Evolutionary conservation across 2,329 filamentous ascomycete species (phyloP).

Genomic region (Diaporthe caulivora): DNA sequence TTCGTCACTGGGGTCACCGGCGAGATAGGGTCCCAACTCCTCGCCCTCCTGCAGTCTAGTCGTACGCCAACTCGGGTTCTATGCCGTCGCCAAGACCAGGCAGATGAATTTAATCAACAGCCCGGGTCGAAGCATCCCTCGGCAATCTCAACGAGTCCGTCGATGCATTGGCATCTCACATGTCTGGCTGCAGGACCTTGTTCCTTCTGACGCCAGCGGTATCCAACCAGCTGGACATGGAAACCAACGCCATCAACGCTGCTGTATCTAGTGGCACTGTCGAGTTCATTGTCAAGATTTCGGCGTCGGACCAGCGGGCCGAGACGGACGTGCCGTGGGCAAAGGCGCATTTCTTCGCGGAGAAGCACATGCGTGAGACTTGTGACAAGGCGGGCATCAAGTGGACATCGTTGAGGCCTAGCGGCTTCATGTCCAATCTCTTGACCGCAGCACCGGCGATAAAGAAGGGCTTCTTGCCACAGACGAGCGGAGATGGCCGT

Average conservation of each 20-base stretch:
- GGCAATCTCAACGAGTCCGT: conserved; percentile 14
- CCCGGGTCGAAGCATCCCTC: conserved; percentile 15
- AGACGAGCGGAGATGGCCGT: conserved; percentile 20
- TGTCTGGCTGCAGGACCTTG: conserved; percentile 30
- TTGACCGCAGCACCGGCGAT: neutral
- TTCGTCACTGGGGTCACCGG: conserved; percentile 31
- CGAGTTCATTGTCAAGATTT: conserved; percentile 28
- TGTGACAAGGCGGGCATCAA: conserved; percentile 10
- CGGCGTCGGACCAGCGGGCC: conserved; percentile 8
- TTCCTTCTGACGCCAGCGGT: conserved; percentile 5
- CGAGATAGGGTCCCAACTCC: conserved; percentile 14
- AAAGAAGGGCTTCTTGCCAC: conserved; percentile 23
- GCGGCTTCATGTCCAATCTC: conserved; percentile 29
- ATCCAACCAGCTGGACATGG: conserved; percentile 10
- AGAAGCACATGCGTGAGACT: conserved; percentile 19
- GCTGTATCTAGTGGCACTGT: conserved; percentile 14
- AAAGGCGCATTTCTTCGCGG: conserved; percentile 1
- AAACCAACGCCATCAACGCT: conserved; percentile 12
- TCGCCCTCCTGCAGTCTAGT: conserved; percentile 6
- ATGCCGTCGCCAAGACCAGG: conserved; percentile 28
- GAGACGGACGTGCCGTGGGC: conserved; percentile 27
- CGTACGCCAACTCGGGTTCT: neutral
- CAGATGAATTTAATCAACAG: conserved; percentile 8
- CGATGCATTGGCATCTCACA: conserved; percentile 1
- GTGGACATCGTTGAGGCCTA: conserved; percentile 13